A percentile compares a stretch with the other conserved stretches of the same genome.
Evolutionary conservation across 345 rosid species (phyloP).

Genomic region (Camelina hispida): DNA sequence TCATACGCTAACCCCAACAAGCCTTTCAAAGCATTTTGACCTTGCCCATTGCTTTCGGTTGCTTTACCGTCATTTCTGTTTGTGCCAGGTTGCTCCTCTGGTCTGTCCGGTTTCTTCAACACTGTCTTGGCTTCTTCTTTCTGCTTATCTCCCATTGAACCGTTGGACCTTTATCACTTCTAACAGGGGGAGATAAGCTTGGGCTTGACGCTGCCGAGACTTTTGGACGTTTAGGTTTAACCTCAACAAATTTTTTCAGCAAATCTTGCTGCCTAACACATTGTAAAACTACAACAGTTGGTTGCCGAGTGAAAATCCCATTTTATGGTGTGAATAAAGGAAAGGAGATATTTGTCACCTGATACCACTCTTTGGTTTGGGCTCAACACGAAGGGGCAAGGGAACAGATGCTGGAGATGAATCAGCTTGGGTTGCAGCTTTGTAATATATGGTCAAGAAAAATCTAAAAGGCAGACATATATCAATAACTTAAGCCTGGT

Average conservation of each 20-base stretch:
- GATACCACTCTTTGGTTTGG: conserved; percentile 93
- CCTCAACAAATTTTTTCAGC: conserved; percentile 85
- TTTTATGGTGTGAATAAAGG: conserved; percentile 13
- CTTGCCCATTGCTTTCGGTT: conserved; percentile 38
- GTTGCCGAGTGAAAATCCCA: neutral
- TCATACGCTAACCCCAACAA: conserved; percentile 84
- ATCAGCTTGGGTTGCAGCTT: conserved; percentile 94
- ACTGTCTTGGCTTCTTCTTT: conserved; percentile 41
- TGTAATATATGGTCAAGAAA: conserved; percentile 68
- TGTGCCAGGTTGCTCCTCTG: conserved; percentile 34
- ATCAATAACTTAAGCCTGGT: neutral
- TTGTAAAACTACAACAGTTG: conserved; percentile 8
- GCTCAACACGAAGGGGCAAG: conserved; percentile 90
- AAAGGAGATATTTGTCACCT: conserved; percentile 51
- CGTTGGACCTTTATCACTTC: conserved; percentile 43
- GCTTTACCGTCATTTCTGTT: conserved; percentile 8
- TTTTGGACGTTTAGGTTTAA: conserved; percentile 74
- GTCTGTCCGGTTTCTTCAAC: conserved; percentile 34
- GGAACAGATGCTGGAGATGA: conserved; percentile 83
- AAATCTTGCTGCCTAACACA: conserved; percentile 82
- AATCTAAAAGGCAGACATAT: neutral
- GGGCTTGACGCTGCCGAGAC: conserved; percentile 46
- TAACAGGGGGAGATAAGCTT: conserved; percentile 38
- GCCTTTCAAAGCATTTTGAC: conserved; percentile 58
- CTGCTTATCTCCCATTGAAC: conserved; percentile 36